Evolutionary conservation across 371 early-diverging fungal species (phyloP).

Genomic region (Saksenaea oblongispora): DNA sequence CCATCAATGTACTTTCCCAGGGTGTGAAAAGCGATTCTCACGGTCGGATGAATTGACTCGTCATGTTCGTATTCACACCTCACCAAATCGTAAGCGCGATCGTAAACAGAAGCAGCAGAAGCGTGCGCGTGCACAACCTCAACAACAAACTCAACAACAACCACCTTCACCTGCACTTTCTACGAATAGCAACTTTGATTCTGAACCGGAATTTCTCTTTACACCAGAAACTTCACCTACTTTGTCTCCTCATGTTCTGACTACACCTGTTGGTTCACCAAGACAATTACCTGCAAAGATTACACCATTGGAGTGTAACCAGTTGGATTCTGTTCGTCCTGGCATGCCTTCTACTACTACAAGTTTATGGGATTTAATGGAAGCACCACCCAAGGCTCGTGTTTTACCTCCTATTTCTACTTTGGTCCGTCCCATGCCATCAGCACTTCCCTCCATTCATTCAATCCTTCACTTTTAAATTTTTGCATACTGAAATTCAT

Average conservation of each 20-base stretch:
- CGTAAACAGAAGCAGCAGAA: constrained; percentile 19
- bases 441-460: constrained; percentile 32
- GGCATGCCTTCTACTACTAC: neutral
- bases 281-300: constrained; percentile 16
- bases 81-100: constrained; percentile 37
- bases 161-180: constrained; percentile 44
- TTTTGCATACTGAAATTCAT: neutral
- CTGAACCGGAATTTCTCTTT: constrained; percentile 36
- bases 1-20: constrained; percentile 77
- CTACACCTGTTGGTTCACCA: constrained; percentile 26
- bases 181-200: constrained; percentile 33
- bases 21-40: constrained; percentile 86
- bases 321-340: neutral
- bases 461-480: constrained; percentile 32
- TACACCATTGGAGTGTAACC: constrained; percentile 33
- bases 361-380: constrained; percentile 38
- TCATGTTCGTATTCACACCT: constrained; percentile 78
- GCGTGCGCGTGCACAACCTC: constrained; percentile 5
- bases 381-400: constrained; percentile 53
- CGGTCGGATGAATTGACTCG: constrained; percentile 89
- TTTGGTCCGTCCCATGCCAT: constrained; percentile 1
- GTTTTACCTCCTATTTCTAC: constrained; percentile 43
- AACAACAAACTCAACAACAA: constrained; percentile 14
- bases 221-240: constrained; percentile 48
- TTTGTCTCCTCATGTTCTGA: constrained; percentile 24